Evolutionary conservation across 176 grass and related monocot genomes (phyloP), one percentile per base, ranked within the genome.

Genomic region (Coix lacrymajobi): DNA sequence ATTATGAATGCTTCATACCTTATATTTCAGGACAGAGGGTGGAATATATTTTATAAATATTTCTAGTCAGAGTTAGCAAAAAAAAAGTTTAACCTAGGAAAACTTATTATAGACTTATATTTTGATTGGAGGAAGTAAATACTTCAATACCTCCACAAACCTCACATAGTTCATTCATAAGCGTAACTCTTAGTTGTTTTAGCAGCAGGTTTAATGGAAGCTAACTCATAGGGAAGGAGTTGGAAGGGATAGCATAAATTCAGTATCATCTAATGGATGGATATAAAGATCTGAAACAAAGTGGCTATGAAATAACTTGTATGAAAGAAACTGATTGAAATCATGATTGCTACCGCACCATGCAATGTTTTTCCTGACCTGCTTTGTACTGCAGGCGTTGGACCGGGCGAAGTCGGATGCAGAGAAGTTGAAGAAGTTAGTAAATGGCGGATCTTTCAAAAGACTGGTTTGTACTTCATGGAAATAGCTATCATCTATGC

Each of bases 381-480:
- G 37, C 66, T 41, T 76, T 26, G 16, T 68, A 7, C 25, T 45
- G 33, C 79, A 99, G 97, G 85, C 97, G 66, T 75, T 99, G 85
- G 93, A 94, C 83, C 87, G 97, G 68, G 93, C 97, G 40, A 99
- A 99, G 89, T 88, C 97, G 4, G 97, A 99, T 69, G 91, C 83
- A 25, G 93, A 99, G 69, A 99, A 96, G 77, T 51, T 92, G 67
- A 94, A 92, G 80, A 96, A 99, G 82, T 75, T 94, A 76, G 89
- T 92, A 19, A 61, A 88, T 4, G 90, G 91, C 0, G 85, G 49
- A 56, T 96, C 91, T 33, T 92, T 96, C 44, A 90, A 80, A 84
- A 93, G 85, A 80, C 38, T 96, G 93, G 97, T 96, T 69, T 49
- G 93, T 83, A 16, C 38, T 92, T 65, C 37, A 80, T 83, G 25